Base-by-base conservation (phyloP, 1,284 basidiomycete species). In the Vanrija pseudolonga region DNA sequence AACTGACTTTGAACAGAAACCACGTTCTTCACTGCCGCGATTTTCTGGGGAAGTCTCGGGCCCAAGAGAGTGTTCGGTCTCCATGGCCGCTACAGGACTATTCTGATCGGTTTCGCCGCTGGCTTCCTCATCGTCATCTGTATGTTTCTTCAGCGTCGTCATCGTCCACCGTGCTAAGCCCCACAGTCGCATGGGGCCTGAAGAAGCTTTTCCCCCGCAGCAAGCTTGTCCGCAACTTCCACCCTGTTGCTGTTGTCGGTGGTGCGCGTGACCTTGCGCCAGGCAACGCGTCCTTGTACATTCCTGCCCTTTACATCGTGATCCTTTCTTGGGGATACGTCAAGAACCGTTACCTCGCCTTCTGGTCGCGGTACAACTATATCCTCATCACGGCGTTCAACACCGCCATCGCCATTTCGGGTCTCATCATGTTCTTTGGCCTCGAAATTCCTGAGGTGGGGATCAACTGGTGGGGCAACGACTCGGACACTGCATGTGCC, bases 21-120 rank as follows among this genome's bases (percentile, higher is more conserved):
- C 38, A 62, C 56, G 14, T 60, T 32, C 37, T 62, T 53, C 45
- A 59, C 60, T 24, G 54, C 57, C 2, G 84, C 85, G 0, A 74
- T 90, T 57, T 79, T 90, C 57, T 91, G 87, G 85, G 88, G 89
- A 56, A 86, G 83, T 15, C 83, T 90, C 55, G 88, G 89, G 17
- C 87, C 89, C 2, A 59, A 69, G 43, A 82, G 85, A 40, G 67
- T 90, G 39, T 90, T 92, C 78, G 83, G 83, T 55, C 66, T 77
- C 4, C 87, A 85, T 22, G 73, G 57, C 84, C 86, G 76, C 79
- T 70, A 82, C 61, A 77, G 80, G 14, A 67, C 85, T 11, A 38
- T 89, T 78, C 79, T 65, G 14, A 57, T 65, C 49, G 89, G 88
- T 80, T 89, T 91, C 81, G 78, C 85, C 56, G 73, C 88, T 59